Base-by-base conservation (phyloP, 345 rosid species). In the Isatis tinctoria region DNA sequence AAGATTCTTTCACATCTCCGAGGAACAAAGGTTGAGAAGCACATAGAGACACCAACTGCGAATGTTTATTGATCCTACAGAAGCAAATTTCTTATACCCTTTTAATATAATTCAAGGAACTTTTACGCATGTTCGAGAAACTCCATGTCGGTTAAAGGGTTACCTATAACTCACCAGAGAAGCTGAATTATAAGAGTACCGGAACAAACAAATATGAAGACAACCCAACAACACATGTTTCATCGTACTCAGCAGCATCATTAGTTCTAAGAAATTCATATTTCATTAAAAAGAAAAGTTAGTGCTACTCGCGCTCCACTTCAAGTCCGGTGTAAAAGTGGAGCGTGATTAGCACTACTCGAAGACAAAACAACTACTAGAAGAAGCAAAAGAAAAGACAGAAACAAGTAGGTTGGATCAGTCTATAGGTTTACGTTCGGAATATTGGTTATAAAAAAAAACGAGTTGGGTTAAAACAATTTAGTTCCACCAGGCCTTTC, bases 291-390 rank as follows among this genome's bases (percentile, higher is more conserved):
- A 76, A 62, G 3, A 72, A 74, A 78, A 59, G 36, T 70, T 28
- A 81, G 88, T 82, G 86, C 85, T 86, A 80, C 64, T 72, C 27
- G 45, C 80, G 81, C 87, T 83, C 85, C 92, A 79, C 72, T 67
- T 65, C 72, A 26, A 57, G 18, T 47, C 71, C 11, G 17, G 9
- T 65, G 51, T 65, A 69, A 72, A 81, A 74, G 49, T 80, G 96
- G 85, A 85, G 91, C 85, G 80, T 75, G 72, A 69, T 77, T 85
- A 89, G 90, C 89, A 72, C 92, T 81, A 82, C 66, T 65, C 51
- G 40, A 65, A 35, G 24, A 65, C 53, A 59, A 44, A 18, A 51
- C 57, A 58, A 44, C 54, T 14, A 27, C 4, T 5, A 56, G 27
- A 45, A 28, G 8, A 70, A 73, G 70, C 56, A 60, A 9, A 28